Evolutionary conservation across 345 rosid species (phyloP).

Genomic region (Lepidium africanum): DNA sequence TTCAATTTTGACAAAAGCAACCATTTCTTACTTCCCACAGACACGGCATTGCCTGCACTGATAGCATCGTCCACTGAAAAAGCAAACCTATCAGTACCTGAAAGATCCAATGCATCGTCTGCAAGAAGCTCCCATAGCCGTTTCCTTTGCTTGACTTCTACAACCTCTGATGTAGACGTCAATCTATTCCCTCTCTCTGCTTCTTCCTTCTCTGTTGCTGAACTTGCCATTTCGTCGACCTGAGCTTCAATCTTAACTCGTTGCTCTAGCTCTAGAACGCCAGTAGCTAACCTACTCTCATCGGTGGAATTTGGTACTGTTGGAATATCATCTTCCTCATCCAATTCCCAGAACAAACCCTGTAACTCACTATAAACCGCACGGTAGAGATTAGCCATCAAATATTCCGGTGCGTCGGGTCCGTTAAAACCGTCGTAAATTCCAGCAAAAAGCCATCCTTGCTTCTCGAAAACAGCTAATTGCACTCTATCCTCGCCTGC

Average conservation of each 20-base stretch:
- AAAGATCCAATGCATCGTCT: slow-evolving; percentile 89
- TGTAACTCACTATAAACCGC: slow-evolving; percentile 79
- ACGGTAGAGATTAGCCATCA: slow-evolving; percentile 95
- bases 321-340: slow-evolving; percentile 26
- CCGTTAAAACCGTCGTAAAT: slow-evolving; percentile 98
- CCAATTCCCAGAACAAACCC: slow-evolving; percentile 90
- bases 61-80: slow-evolving; percentile 87
- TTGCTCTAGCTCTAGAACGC: slow-evolving; percentile 6
- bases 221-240: slow-evolving; percentile 21
- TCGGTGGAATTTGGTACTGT: slow-evolving; percentile 5
- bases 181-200: slow-evolving; percentile 41
- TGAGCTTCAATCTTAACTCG: slow-evolving; percentile 20
- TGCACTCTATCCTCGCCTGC: slow-evolving; percentile 99
- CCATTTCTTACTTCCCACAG: slow-evolving; percentile 77
- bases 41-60: slow-evolving; percentile 51
- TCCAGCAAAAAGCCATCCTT: slow-evolving; percentile 95
- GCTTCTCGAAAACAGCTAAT: slow-evolving; percentile 93
- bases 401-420: slow-evolving; percentile 94
- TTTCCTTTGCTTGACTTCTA: slow-evolving; percentile 41
- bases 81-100: slow-evolving; percentile 89
- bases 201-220: slow-evolving; percentile 17
- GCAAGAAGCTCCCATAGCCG: slow-evolving; percentile 79
- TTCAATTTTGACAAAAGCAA: slow-evolving; percentile 70
- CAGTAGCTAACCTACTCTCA: slow-evolving; percentile 1
- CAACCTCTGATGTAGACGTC: slow-evolving; percentile 51